phyloP scores from a whole-genome alignment of 2,329 filamentous ascomycete species.

The Aspergillus luchuensis region DNA sequence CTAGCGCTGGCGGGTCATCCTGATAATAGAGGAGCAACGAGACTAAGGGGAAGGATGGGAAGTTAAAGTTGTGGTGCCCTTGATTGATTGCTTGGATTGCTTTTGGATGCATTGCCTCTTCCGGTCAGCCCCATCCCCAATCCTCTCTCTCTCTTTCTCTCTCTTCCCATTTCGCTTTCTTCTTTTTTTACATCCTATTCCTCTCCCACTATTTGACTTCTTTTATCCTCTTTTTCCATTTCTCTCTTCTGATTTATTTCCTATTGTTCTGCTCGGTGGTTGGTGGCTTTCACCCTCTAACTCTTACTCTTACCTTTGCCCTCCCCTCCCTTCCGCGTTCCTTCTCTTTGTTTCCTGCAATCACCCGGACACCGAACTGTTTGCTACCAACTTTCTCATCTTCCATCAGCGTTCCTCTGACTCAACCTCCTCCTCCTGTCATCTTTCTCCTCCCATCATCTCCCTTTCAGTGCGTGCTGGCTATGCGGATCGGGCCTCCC shows the following conservation, averaged over 20 bases:
- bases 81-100: neutral
- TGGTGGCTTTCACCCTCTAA: neutral
- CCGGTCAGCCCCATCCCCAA: conserved; percentile 20
- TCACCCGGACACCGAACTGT: too few species aligned
- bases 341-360: neutral
- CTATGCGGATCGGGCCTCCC: conserved; percentile 2
- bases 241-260: neutral
- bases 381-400: neutral
- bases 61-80: conserved; percentile 1
- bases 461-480: neutral
- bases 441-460: neutral
- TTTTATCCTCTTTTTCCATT: neutral
- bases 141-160: conserved; percentile 7
- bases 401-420: neutral
- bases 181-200: neutral
- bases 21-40: too few species aligned
- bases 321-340: conserved; percentile 2
- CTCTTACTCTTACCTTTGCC: conserved; percentile 2
- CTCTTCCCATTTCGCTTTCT: too few species aligned
- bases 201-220: neutral
- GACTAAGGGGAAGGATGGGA: neutral
- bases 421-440: neutral
- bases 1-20: conserved; percentile 5
- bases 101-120: conserved; percentile 6
- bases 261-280: neutral